A percentile compares a stretch with the other conserved stretches of the same genome.
Conservation (phyloP, 768 basidiomycete species). For the Termitomyces bulborhizus region DNA sequence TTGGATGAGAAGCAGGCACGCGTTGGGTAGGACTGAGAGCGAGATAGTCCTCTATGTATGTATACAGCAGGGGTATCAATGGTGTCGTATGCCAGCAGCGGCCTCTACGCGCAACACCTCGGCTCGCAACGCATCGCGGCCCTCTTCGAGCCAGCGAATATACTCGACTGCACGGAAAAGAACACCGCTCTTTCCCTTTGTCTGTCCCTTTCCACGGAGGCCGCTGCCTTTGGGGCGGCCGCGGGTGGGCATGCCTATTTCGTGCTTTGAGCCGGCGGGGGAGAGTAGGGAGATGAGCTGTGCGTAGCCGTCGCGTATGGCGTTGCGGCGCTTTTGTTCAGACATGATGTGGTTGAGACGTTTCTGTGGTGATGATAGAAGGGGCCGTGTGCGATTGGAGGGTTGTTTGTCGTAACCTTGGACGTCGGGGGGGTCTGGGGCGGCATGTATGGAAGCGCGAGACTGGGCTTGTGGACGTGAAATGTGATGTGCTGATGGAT, state of each 20-base stretch:
- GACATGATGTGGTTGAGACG: constrained; percentile 92
- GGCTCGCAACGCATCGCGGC: constrained; percentile 58
- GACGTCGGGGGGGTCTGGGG: constrained; percentile 4
- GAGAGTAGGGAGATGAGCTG: constrained; percentile 79
- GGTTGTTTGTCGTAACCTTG: no score
- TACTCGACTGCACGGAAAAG: constrained; percentile 85
- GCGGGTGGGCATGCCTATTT: constrained; percentile 68
- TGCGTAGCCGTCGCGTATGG: constrained; percentile 85
- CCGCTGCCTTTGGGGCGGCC: constrained; percentile 80
- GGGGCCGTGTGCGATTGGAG: constrained; percentile 43
- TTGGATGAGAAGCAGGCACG: no score
- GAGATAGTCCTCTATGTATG: no score
- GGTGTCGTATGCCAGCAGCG: constrained; percentile 33
- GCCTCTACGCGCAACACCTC: constrained; percentile 68
- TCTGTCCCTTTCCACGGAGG: constrained; percentile 55
- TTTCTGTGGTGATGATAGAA: constrained; percentile 81
- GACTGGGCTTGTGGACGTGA: constrained; percentile 24
- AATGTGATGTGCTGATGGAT: no score
- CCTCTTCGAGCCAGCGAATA: constrained; percentile 81
- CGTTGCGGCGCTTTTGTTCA: constrained; percentile 89
- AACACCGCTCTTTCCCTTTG: constrained; percentile 87
- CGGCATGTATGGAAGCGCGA: neutral
- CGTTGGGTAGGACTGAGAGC: no score
- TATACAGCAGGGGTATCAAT: no score
- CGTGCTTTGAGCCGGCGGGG: constrained; percentile 63